phyloP scores from a whole-genome alignment of 2,329 filamentous ascomycete genomes.

The Cladorrhinum sp. region DNA sequence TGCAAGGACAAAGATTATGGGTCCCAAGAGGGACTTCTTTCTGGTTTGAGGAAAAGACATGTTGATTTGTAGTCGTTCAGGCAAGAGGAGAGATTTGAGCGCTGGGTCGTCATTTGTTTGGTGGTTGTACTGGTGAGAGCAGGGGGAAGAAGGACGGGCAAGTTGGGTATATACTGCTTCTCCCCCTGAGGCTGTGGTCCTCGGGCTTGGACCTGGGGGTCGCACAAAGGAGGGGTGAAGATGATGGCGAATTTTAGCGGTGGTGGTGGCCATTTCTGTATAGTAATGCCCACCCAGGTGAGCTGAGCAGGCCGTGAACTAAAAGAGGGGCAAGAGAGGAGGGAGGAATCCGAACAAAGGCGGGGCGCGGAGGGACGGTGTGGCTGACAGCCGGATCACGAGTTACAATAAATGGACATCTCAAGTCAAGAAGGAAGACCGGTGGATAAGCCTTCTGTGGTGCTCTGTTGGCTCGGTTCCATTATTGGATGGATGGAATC shows the following conservation, averaged over 20 bases:
- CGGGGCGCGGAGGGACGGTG: too few species aligned
- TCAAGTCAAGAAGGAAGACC: too few species aligned
- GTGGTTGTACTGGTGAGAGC: neutral
- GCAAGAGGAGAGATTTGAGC: neutral
- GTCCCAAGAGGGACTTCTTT: slow-evolving; percentile 4
- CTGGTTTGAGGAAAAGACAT: slow-evolving; percentile 3
- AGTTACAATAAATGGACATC: too few species aligned
- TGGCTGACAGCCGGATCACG: neutral
- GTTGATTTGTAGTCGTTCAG: neutral
- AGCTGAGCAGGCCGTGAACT: neutral
- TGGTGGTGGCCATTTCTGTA: neutral
- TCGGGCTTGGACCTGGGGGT: neutral
- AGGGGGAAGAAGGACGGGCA: neutral
- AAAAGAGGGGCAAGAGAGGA: neutral
- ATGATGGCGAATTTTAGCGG: neutral
- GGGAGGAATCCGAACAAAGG: neutral
- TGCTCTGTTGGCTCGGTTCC: neutral
- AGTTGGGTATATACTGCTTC: neutral
- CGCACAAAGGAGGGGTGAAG: neutral
- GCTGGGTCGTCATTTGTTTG: neutral
- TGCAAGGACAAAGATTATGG: slow-evolving; percentile 29
- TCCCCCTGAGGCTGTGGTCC: neutral
- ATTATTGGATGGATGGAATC: neutral
- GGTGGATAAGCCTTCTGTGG: neutral
- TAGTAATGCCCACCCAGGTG: neutral